Conservation (phyloP, 768 basidiomycete genomes). For the Neoboletus brunneissimus region DNA sequence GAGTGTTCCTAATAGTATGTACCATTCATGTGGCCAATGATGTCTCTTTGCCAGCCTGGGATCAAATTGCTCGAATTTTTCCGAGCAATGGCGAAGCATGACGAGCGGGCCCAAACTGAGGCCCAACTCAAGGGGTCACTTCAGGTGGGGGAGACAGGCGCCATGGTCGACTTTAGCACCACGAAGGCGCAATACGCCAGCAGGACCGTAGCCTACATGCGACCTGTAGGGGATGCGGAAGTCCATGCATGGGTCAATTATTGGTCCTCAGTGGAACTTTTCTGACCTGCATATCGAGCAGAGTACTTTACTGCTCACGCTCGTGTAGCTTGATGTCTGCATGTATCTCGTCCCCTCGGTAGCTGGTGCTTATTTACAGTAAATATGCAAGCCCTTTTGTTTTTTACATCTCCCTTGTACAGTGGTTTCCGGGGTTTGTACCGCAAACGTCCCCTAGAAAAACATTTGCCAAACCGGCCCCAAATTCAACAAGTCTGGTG, state of each 20-base stretch:
- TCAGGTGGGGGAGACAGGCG: conserved; percentile 2
- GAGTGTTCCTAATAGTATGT: no score
- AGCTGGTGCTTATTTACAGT: not conserved
- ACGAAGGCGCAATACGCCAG: conserved; percentile 12
- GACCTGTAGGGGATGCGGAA: conserved; percentile 12
- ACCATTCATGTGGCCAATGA: no score
- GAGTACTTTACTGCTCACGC: not conserved
- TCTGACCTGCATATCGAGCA: not conserved
- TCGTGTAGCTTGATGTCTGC: not conserved
- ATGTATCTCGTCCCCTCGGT: not conserved
- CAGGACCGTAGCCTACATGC: conserved; percentile 11
- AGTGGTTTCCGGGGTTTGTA: not conserved
- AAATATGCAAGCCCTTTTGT: not conserved
- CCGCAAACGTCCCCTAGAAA: not conserved
- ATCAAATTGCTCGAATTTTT: conserved; percentile 33
- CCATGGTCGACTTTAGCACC: conserved; percentile 5
- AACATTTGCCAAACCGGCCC: not conserved
- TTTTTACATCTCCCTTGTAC: not conserved
- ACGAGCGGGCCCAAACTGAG: not conserved
- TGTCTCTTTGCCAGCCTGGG: conserved; percentile 24
- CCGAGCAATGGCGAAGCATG: conserved; percentile 13
- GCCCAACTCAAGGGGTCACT: not conserved
- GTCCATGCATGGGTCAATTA: conserved; percentile 16
- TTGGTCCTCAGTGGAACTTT: conserved; percentile 2
- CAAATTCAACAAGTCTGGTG: not conserved